Evolutionary conservation across 164 flowering plant species (phyloP).

Genomic region (Vitis cinerea): DNA sequence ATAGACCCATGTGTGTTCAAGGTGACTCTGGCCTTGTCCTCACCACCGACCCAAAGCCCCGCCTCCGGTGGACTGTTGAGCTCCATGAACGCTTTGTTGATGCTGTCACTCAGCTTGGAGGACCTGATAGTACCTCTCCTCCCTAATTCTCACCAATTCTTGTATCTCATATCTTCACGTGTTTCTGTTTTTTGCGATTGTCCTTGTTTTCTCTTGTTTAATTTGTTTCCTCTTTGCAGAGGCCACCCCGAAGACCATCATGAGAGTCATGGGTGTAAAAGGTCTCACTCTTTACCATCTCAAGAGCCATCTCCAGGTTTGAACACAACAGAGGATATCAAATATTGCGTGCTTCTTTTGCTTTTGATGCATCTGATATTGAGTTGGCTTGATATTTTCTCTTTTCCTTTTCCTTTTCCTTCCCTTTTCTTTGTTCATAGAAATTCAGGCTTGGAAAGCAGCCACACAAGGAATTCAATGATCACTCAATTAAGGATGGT

Average conservation of each 20-base stretch:
- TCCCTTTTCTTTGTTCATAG: slow-evolving; percentile 28
- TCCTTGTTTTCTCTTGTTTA: slow-evolving; percentile 3
- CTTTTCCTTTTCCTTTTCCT: neutral
- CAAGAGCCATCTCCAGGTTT: slow-evolving; percentile 99
- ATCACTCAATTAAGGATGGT: slow-evolving; percentile 88
- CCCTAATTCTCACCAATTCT: neutral
- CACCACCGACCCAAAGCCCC: slow-evolving; percentile 99
- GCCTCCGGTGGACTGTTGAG: slow-evolving; percentile 97
- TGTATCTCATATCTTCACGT: neutral
- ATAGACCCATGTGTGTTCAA: slow-evolving; percentile 79
- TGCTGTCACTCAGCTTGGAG: slow-evolving; percentile 98
- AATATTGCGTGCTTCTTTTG: neutral
- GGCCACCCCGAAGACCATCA: slow-evolving; percentile 97
- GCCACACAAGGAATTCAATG: slow-evolving; percentile 97
- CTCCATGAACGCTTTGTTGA: slow-evolving; percentile 98
- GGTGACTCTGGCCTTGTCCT: slow-evolving; percentile 97
- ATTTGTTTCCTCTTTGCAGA: slow-evolving; percentile 40
- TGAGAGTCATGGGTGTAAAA: slow-evolving; percentile 99
- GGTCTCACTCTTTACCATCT: slow-evolving; percentile 99
- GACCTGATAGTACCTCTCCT: slow-evolving; percentile 75
- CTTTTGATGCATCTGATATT: slow-evolving; percentile 6
- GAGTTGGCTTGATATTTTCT: neutral
- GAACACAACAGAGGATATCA: neutral
- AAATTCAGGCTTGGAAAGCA: slow-evolving; percentile 99
- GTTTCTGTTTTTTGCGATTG: neutral